phyloP scores from a whole-genome alignment of 306 rosid genomes.

The Cicer bijugum region DNA sequence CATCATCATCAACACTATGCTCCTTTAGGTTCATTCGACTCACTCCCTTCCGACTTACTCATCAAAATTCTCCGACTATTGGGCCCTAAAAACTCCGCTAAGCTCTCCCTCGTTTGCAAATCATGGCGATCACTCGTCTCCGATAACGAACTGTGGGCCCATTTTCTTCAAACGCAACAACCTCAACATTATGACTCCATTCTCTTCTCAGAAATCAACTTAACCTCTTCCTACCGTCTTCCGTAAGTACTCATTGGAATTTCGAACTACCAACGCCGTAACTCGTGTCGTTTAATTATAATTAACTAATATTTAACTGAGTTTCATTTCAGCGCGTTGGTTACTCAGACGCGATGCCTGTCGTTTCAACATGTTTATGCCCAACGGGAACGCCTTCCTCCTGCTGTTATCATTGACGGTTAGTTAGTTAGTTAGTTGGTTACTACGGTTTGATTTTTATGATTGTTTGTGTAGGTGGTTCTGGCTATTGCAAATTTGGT shows the following conservation, averaged over 20 bases:
- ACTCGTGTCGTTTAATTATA: neutral
- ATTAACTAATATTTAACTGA: neutral
- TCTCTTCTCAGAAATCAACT: conserved; percentile 60
- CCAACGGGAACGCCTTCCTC: conserved; percentile 65
- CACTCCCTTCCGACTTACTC: conserved; percentile 66
- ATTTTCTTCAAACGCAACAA: conserved; percentile 52
- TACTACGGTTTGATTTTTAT: neutral
- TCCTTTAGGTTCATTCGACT: conserved; percentile 54
- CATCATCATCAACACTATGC: neutral
- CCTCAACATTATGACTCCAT: conserved; percentile 53
- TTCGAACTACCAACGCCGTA: neutral
- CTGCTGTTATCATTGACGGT: conserved; percentile 83
- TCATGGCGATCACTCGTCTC: conserved; percentile 53
- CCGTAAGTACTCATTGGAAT: conserved; percentile 49
- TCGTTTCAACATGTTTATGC: conserved; percentile 64
- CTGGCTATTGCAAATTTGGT: conserved; percentile 96
- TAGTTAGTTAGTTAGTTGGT: conserved; percentile 32
- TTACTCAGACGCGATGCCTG: conserved; percentile 47
- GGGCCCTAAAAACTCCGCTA: conserved; percentile 76
- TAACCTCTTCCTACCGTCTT: conserved; percentile 61
- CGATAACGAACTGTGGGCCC: conserved; percentile 64
- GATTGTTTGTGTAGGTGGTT: conserved; percentile 64
- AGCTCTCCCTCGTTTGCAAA: conserved; percentile 54
- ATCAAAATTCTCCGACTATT: conserved; percentile 56
- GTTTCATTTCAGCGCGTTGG: conserved; percentile 3